Base-by-base conservation (phyloP, 108 stramenopile species). In the Nitzschia inconspicua region DNA sequence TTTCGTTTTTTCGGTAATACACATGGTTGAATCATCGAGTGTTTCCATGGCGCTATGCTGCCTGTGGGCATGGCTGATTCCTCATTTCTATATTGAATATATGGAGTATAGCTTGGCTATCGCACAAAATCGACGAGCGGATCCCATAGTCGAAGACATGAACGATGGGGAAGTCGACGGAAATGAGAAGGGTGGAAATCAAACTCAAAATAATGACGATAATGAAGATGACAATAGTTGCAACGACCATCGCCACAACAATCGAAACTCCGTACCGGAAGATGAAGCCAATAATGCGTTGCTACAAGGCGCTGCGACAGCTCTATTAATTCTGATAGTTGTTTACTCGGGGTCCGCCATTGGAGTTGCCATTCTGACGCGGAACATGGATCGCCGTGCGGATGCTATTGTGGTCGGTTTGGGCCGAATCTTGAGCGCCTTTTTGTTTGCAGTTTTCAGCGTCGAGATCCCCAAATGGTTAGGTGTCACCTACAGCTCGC, bases 21-120 rank as follows among this genome's bases (percentile, higher is more conserved):
- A n/a, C n/a, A n/a, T n/a, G n/a, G n/a, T n/a, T n/a, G n/a, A n/a
- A n/a, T n/a, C n/a, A n/a, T n/a, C n/a, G n/a, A n/a, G n/a, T n/a
- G n/a, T n/a, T n/a, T 51, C 28, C 0, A 14, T 51, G 50, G 50
- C 50, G 16, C 30, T 29, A 19, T n/a, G 27, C 29, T 51, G 50
- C 29, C 13, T 51, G 10, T 51, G 50, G 50, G 50, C 28, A 3
- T 51, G 50, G 50, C 14, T 30, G 50, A 30, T 51, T 16, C 50
- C 50, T 10, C 27, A 31, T 31, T 51, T 29, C 29, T 29, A 31
- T 30, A 51, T 29, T 29, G 50, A 51, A 25, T 29, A 32, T 31
- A 46, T 9, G 11, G 44, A 46, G 22, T 46, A 46, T 18, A 16
- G 44, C 0, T 16, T 46, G 18, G 44, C 44, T 9, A 9, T 46